phyloP scores from a whole-genome alignment of 495 filamentous ascomycete species.

The Daldinia grandis region DNA sequence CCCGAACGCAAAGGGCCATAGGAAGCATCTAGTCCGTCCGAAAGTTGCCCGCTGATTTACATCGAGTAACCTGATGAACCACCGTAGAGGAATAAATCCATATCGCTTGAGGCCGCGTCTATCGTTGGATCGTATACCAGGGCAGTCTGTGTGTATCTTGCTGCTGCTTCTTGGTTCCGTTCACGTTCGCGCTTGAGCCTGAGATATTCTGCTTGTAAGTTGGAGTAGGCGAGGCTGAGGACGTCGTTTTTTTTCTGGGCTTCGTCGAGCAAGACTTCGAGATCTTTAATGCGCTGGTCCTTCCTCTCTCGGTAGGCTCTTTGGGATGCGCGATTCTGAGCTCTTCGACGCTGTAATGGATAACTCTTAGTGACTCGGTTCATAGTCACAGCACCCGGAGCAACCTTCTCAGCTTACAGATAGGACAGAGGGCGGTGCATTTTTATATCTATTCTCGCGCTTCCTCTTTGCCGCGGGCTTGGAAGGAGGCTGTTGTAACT shows the following conservation, averaged over 20 bases:
- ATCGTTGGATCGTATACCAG: slow-evolving; percentile 36
- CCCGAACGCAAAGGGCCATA: neutral
- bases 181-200: slow-evolving; percentile 49
- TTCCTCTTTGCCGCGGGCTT: slow-evolving; percentile 57
- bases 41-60: slow-evolving; percentile 4
- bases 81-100: slow-evolving; percentile 36
- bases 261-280: slow-evolving; percentile 76
- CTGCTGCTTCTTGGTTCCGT: slow-evolving; percentile 32
- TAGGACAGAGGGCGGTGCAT: slow-evolving; percentile 57
- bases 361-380: slow-evolving; percentile 32
- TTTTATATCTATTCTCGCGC: slow-evolving; percentile 60
- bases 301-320: slow-evolving; percentile 86
- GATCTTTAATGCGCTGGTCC: slow-evolving; percentile 81
- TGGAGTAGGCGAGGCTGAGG: slow-evolving; percentile 53
- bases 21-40: neutral
- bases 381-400: neutral
- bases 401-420: slow-evolving; percentile 47
- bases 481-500: slow-evolving; percentile 47
- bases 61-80: slow-evolving; percentile 25
- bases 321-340: slow-evolving; percentile 70
- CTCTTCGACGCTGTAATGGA: slow-evolving; percentile 59
- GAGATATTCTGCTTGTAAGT: slow-evolving; percentile 54
- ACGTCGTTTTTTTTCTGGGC: slow-evolving; percentile 56
- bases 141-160: slow-evolving; percentile 30
- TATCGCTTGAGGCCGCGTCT: slow-evolving; percentile 20